phyloP scores from a whole-genome alignment of 306 rosid genomes.

The Gynostemma pentaphyllum region DNA sequence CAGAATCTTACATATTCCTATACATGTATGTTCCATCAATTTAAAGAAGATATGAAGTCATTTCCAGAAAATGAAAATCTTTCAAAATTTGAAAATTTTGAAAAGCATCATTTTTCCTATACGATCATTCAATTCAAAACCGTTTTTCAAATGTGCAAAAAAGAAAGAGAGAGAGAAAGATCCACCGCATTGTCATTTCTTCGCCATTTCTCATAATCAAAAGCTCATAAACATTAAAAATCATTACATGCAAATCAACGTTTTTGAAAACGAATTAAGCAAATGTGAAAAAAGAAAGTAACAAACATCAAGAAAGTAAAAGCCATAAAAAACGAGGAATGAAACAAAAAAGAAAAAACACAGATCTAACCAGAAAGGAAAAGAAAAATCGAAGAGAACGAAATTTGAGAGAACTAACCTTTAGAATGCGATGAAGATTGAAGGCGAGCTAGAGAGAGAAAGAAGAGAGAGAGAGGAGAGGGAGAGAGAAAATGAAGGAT shows the following conservation, averaged over 20 bases:
- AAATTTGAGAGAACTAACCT: conserved; percentile 15
- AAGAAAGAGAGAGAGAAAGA: background rate
- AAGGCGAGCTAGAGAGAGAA: background rate
- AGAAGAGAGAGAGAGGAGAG: background rate
- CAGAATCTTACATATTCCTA: too few relatives aligned
- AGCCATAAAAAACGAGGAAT: background rate
- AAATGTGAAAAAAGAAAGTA: background rate
- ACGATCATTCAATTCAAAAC: background rate
- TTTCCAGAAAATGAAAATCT: background rate
- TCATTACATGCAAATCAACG: background rate
- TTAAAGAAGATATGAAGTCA: background rate
- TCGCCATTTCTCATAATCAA: background rate
- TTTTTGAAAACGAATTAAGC: background rate
- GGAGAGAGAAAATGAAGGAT: conserved; percentile 8
- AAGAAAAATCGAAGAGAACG: background rate
- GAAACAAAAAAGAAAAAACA: background rate
- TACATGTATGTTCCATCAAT: background rate
- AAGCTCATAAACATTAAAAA: background rate
- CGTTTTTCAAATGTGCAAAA: too few relatives aligned
- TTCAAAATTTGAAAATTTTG: background rate
- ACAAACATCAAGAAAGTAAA: background rate
- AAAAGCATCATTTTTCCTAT: background rate
- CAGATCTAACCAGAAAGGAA: background rate
- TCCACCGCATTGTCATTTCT: background rate
- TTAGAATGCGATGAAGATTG: background rate